Evolutionary conservation across 2,329 filamentous ascomycete genomes (phyloP).

Genomic region (Cercospora sp.): DNA sequence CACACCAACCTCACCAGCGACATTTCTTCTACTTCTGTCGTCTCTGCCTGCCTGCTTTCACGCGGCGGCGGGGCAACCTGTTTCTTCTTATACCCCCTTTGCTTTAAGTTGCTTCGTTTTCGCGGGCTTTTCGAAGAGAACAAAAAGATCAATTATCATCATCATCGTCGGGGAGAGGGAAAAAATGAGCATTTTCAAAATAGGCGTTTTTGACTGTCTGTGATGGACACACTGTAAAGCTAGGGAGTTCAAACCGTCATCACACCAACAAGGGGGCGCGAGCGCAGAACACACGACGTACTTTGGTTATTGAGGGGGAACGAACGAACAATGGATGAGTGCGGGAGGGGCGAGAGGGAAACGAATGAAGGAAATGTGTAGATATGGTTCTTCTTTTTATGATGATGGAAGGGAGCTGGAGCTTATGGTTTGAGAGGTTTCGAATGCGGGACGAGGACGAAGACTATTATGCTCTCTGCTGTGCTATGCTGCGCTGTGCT

Average conservation of each 20-base stretch:
- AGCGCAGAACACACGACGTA: not conserved
- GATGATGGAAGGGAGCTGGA: not conserved
- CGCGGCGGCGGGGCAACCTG: not conserved
- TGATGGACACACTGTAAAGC: not conserved
- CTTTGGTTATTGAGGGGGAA: not conserved
- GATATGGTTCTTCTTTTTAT: conserved; percentile 7
- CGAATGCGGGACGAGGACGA: not conserved
- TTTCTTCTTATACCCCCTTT: conserved; percentile 8
- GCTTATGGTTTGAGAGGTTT: not conserved
- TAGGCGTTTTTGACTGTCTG: conserved; percentile 1
- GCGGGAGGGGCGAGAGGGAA: not conserved
- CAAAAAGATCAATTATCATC: not conserved
- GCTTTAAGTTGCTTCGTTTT: not conserved
- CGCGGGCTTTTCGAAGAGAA: conserved; percentile 1
- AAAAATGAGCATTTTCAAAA: conserved; percentile 2
- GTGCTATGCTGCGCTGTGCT: not conserved
- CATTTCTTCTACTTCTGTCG: not conserved
- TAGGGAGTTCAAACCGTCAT: not conserved
- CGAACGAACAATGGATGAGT: not conserved
- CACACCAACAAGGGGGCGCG: not conserved
- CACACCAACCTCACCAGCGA: not conserved
- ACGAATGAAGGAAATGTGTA: conserved; percentile 1
- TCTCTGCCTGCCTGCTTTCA: not conserved
- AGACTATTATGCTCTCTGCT: not conserved
- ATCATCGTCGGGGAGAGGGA: not conserved